These are phyloP conservation scores for Fagus sylvatica DNA, from an alignment of 306 rosid species.

Conservation along the genomic window DNA sequence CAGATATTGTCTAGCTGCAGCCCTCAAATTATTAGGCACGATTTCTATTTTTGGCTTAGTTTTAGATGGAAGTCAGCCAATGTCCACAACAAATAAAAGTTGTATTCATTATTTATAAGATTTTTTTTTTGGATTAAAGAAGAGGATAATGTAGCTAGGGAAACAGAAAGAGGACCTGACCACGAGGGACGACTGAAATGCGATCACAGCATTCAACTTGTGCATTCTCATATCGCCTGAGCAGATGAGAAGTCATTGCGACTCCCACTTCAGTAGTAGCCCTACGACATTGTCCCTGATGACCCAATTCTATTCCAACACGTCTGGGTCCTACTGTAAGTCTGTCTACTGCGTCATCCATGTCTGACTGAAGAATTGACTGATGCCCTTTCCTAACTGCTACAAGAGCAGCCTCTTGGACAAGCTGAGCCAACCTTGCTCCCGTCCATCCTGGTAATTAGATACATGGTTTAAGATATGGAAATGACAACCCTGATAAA, in stretches of 20 bases:
- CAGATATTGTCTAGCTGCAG: not conserved
- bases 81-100: slow-evolving; percentile 15
- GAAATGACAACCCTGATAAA: slow-evolving; percentile 15
- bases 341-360: slow-evolving; percentile 97
- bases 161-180: slow-evolving; percentile 78
- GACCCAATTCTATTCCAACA: slow-evolving; percentile 73
- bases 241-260: slow-evolving; percentile 92
- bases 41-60: not conserved
- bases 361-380: slow-evolving; percentile 80
- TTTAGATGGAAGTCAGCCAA: not conserved
- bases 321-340: slow-evolving; percentile 92
- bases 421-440: slow-evolving; percentile 89
- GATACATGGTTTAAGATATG: slow-evolving; percentile 27
- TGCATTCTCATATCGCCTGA: slow-evolving; percentile 79
- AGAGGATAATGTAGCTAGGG: slow-evolving; percentile 32
- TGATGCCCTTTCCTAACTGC: slow-evolving; percentile 88
- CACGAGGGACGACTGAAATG: slow-evolving; percentile 91
- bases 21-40: not conserved
- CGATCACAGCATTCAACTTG: slow-evolving; percentile 82
- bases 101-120: slow-evolving; percentile 2
- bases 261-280: slow-evolving; percentile 94
- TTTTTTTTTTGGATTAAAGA: slow-evolving; percentile 9
- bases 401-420: slow-evolving; percentile 98
- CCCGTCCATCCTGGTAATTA: slow-evolving; percentile 85
- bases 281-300: slow-evolving; percentile 92